Conservation (phyloP, 2,329 filamentous ascomycete species). For the Blumeriella jaapii region DNA sequence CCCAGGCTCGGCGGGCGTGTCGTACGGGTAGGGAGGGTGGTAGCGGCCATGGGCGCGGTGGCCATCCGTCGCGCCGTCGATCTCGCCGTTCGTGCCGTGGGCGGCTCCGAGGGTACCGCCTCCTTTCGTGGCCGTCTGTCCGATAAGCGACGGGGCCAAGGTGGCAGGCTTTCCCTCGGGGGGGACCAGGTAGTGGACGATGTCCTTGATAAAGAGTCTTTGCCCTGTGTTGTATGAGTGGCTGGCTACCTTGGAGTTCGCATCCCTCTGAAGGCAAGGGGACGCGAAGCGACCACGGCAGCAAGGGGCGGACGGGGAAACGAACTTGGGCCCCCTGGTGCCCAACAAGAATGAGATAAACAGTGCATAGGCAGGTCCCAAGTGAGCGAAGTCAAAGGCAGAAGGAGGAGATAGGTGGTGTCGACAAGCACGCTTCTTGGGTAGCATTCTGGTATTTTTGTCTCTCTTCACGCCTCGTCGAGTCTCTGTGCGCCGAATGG, state of each 20-base stretch:
- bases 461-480: no score
- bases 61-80: constrained; percentile 26
- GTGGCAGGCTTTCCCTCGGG: constrained; percentile 55
- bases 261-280: no score
- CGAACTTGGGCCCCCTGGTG: no score
- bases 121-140: constrained; percentile 23
- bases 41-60: constrained; percentile 21
- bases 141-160: constrained; percentile 64
- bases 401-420: no score
- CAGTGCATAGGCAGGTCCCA: no score
- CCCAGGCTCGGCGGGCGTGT: constrained; percentile 45
- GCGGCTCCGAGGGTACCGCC: constrained; percentile 24
- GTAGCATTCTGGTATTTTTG: neutral
- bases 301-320: neutral
- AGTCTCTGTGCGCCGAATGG: no score
- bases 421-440: neutral
- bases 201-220: constrained; percentile 97
- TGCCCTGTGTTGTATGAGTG: constrained; percentile 51
- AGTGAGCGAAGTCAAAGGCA: no score
- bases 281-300: no score
- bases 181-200: constrained; percentile 82
- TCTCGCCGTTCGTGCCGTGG: constrained; percentile 15
- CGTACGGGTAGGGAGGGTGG: constrained; percentile 43
- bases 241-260: constrained; percentile 12
- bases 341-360: neutral